phyloP scores from a whole-genome alignment of 2,329 filamentous ascomycete species.

The Penicillium sp. region DNA sequence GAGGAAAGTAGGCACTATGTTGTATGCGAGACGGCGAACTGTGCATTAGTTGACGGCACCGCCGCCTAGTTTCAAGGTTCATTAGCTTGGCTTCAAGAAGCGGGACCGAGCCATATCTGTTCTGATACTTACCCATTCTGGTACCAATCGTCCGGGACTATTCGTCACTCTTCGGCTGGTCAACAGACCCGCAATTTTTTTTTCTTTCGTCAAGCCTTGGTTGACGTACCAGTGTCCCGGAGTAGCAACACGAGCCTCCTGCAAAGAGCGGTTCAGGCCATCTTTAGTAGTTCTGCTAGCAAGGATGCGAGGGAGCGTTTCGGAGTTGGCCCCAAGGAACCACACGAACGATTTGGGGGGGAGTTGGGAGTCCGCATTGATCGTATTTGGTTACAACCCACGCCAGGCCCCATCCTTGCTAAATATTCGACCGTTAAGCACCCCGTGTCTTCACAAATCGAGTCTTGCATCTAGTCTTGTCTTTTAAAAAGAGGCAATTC shows the following conservation, averaged over 20 bases:
- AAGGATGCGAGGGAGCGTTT: conserved; percentile 4
- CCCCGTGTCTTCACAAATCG: conserved; percentile 1
- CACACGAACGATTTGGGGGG: conserved; percentile 9
- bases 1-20: conserved; percentile 14
- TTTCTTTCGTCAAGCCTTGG: conserved; percentile 6
- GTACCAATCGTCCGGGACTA: conserved; percentile 2
- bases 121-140: conserved; percentile 15
- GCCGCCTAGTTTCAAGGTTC: conserved; percentile 16
- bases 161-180: conserved; percentile 16
- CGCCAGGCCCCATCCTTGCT: conserved; percentile 6
- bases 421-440: conserved; percentile 2
- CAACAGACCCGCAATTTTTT: conserved; percentile 16
- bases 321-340: conserved; percentile 1
- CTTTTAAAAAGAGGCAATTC: conserved; percentile 1
- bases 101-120: conserved; percentile 11
- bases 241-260: conserved; percentile 2
- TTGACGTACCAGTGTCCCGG: conserved; percentile 8
- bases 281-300: conserved; percentile 3
- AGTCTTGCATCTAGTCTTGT: conserved; percentile 2
- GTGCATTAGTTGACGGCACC: conserved; percentile 17
- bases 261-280: not conserved
- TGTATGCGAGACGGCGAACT: conserved; percentile 11
- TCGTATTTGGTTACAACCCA: conserved; percentile 11
- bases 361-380: conserved; percentile 7
- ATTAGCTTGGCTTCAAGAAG: conserved; percentile 16